Conservation (phyloP, 768 basidiomycete species). For the Lepiota brunneoincarnata region DNA sequence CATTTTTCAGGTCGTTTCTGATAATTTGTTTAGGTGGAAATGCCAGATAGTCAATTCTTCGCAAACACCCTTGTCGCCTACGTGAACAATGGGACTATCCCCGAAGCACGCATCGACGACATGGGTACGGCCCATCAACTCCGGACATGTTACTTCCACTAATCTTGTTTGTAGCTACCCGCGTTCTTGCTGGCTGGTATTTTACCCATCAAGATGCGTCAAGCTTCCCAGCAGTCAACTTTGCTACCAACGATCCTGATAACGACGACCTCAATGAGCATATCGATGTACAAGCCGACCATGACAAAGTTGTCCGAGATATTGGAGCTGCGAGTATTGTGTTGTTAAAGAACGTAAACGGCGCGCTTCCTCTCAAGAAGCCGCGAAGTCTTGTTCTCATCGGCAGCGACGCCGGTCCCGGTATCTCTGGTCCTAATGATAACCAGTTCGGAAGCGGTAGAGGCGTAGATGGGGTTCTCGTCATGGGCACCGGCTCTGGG, state of each 20-base stretch:
- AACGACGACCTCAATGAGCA: conserved; percentile 55
- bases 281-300: conserved; percentile 69
- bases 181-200: conserved; percentile 74
- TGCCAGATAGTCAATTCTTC: conserved; percentile 66
- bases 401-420: conserved; percentile 66
- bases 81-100: conserved; percentile 72
- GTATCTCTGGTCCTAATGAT: conserved; percentile 54
- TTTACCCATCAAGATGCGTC: conserved; percentile 60
- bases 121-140: conserved; percentile 51
- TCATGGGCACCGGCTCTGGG: conserved; percentile 93
- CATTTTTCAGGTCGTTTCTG: not conserved
- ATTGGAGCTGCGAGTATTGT: conserved; percentile 77
- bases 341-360: conserved; percentile 67
- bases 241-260: conserved; percentile 61
- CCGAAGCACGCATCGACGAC: conserved; percentile 64
- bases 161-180: conserved; percentile 44
- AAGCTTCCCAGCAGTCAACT: conserved; percentile 65
- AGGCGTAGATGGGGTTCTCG: conserved; percentile 68
- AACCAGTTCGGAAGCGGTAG: conserved; percentile 62
- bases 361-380: conserved; percentile 56
- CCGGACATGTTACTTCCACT: not conserved
- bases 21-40: conserved; percentile 59
- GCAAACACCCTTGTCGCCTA: conserved; percentile 63
- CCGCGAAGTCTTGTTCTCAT: conserved; percentile 58
- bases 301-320: conserved; percentile 63